Conservation (phyloP, 2,329 filamentous ascomycete species). For the Dryadomyces quercivorus region DNA sequence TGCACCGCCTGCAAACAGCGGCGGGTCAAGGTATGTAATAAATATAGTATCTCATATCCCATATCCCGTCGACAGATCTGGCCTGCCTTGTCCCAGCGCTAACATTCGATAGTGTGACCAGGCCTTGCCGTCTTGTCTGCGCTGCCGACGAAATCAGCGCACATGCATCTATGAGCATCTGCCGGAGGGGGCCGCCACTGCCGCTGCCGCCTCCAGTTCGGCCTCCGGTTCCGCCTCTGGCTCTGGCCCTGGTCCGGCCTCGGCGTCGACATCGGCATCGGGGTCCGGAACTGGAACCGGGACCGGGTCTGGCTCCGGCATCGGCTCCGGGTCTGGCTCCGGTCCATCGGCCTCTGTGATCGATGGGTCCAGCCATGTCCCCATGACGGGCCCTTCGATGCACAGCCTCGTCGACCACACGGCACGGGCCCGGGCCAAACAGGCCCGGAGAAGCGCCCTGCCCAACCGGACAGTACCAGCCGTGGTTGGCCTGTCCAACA, state of each 20-base stretch:
- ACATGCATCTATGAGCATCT: slow-evolving; percentile 9
- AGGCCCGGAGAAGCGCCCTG: neutral
- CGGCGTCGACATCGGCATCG: too few relatives aligned
- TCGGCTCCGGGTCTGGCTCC: too few relatives aligned
- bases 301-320: too few relatives aligned
- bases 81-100: neutral
- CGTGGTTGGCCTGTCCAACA: too few relatives aligned
- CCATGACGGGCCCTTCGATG: neutral
- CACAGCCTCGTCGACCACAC: neutral
- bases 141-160: slow-evolving; percentile 13
- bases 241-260: too few relatives aligned
- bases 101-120: slow-evolving; percentile 12
- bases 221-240: too few relatives aligned
- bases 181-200: neutral
- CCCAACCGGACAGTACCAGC: neutral
- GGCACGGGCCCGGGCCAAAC: neutral
- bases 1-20: slow-evolving; percentile 14
- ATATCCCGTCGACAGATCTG: neutral
- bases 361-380: neutral
- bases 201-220: too few relatives aligned
- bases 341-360: too few relatives aligned
- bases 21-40: slow-evolving; percentile 13
- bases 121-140: slow-evolving; percentile 10
- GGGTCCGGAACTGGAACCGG: too few relatives aligned
- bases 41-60: neutral